Percentiles rank a stretch among this genome's conserved stretches.
Evolutionary conservation across 2,329 filamentous ascomycete species (phyloP).

Genomic region (Acephala macrosclerotiorum): DNA sequence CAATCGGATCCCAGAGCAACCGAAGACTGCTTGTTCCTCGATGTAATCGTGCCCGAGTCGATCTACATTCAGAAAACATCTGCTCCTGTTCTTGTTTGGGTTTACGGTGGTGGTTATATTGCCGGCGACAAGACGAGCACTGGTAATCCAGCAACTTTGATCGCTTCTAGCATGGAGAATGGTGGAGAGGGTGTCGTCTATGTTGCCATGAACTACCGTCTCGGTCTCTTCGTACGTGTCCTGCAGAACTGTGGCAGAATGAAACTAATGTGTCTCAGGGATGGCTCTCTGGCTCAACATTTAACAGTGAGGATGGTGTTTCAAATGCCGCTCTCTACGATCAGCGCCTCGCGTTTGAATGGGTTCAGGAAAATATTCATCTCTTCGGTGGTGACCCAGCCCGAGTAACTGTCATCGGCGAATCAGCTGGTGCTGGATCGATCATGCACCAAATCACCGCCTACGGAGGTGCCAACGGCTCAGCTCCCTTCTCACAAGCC

Average conservation of each 20-base stretch:
- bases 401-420: conserved; percentile 58
- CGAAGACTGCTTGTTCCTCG: conserved; percentile 58
- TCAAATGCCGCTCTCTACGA: conserved; percentile 60
- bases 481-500: conserved; percentile 51
- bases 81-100: conserved; percentile 56
- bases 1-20: conserved; percentile 13
- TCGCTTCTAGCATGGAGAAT: conserved; percentile 40
- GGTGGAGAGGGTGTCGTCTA: conserved; percentile 48
- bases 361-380: conserved; percentile 61
- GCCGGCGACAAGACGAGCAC: conserved; percentile 49
- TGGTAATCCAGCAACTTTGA: conserved; percentile 49
- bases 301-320: conserved; percentile 50
- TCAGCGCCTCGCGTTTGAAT: conserved; percentile 63
- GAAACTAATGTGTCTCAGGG: conserved; percentile 23
- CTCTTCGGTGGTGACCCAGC: conserved; percentile 61
- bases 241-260: background rate
- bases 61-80: conserved; percentile 42
- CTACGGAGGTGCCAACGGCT: conserved; percentile 50
- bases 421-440: conserved; percentile 60
- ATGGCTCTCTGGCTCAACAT: conserved; percentile 49
- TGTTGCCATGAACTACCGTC: conserved; percentile 46
- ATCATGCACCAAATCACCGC: conserved; percentile 64
- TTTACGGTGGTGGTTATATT: conserved; percentile 58
- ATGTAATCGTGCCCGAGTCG: conserved; percentile 52
- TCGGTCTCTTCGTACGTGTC: conserved; percentile 44